Conservation (phyloP, 225 moss, liverwort and hornwort genomes). For the Marchantia polymorpha region DNA sequence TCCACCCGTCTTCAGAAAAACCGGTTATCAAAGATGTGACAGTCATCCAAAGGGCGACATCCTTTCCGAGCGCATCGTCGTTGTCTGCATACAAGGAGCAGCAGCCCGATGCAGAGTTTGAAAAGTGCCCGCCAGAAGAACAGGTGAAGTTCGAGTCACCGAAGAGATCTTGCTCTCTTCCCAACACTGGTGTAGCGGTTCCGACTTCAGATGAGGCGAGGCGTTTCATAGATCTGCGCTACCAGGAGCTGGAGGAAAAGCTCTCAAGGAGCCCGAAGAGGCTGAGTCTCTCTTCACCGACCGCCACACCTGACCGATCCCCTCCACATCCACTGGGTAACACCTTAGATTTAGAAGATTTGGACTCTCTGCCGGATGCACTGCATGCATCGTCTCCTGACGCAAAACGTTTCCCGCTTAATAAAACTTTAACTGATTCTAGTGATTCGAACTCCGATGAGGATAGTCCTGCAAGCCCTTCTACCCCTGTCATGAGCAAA, state of each 20-base stretch:
- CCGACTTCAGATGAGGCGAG: conserved; percentile 31
- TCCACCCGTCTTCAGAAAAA: conserved; percentile 24
- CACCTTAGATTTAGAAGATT: not conserved
- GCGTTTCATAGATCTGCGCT: conserved; percentile 35
- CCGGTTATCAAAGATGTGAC: conserved; percentile 14
- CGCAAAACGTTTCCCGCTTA: not conserved
- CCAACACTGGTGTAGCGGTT: conserved; percentile 3
- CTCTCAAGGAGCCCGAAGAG: conserved; percentile 32
- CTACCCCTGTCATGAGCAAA: conserved; percentile 16
- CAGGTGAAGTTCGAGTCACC: conserved; percentile 25
- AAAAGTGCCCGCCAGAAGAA: conserved; percentile 11
- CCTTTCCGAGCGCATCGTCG: conserved; percentile 18
- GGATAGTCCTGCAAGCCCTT: conserved; percentile 9
- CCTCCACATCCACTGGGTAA: conserved; percentile 8
- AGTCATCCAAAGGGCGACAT: conserved; percentile 23
- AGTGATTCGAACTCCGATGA: not conserved
- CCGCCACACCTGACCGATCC: conserved; percentile 21
- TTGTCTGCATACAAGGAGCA: not conserved
- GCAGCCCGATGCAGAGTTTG: not conserved
- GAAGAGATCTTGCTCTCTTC: conserved; percentile 11
- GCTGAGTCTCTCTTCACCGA: not conserved
- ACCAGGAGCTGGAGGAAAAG: conserved; percentile 42
- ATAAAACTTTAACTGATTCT: not conserved
- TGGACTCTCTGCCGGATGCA: conserved; percentile 3
- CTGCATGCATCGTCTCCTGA: conserved; percentile 10